phyloP scores from a whole-genome alignment of 805 yeast genomes.

The Candida quercuum region DNA sequence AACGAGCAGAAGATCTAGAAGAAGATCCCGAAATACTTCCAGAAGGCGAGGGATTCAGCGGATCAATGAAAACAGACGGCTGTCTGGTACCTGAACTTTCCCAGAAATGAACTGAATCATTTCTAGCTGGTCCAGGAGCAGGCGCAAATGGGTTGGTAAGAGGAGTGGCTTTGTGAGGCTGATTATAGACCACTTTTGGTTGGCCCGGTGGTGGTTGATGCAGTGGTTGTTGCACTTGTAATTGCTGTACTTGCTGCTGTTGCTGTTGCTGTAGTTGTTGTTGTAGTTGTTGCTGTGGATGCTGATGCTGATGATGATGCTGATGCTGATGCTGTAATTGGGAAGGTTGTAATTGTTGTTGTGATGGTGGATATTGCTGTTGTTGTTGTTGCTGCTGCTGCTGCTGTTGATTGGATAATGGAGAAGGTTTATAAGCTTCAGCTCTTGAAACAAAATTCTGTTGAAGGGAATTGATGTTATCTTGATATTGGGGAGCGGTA shows the following conservation, averaged over 20 bases:
- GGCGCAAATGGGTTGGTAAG: conserved; percentile 10
- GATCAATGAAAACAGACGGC: conserved; percentile 23
- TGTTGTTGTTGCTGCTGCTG: conserved; percentile 3
- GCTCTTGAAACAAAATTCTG: conserved; percentile 19
- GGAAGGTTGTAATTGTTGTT: neutral
- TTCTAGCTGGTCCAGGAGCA: conserved; percentile 7
- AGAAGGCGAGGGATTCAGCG: conserved; percentile 14
- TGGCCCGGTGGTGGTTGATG: neutral
- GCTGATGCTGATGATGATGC: conserved; percentile 3
- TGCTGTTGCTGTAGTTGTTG: too few relatives aligned
- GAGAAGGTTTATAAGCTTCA: conserved; percentile 8
- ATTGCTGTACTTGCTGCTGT: neutral
- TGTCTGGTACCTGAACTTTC: conserved; percentile 19
- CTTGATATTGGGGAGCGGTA: conserved; percentile 8
- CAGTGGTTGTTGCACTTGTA: conserved; percentile 3
- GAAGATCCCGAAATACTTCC: conserved; percentile 5
- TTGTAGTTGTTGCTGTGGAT: conserved; percentile 5
- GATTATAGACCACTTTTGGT: neutral
- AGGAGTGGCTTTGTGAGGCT: neutral
- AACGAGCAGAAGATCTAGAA: conserved; percentile 3
- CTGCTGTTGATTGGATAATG: conserved; percentile 1
- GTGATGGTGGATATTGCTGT: conserved; percentile 6
- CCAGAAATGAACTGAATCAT: conserved; percentile 23
- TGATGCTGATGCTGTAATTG: neutral
- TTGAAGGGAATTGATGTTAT: conserved; percentile 10